Conservation (phyloP, 163 green algal genomes). For the Scenedesmus sp. region DNA sequence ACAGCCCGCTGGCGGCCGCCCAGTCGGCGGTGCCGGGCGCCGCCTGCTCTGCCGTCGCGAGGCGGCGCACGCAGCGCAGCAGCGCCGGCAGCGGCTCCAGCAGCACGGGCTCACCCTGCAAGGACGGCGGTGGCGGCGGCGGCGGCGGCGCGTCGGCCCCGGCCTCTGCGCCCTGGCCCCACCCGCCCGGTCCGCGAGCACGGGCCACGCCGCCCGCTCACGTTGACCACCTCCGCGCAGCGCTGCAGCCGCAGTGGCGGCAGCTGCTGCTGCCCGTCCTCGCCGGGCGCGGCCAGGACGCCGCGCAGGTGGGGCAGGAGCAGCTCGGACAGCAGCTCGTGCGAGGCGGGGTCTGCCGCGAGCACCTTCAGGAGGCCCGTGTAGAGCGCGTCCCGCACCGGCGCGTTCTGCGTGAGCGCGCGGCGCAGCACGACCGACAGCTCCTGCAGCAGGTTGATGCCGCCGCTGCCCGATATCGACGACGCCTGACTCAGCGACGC, state of each 20-base stretch:
- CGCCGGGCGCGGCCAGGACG: too few relatives aligned
- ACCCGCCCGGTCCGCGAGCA: too few relatives aligned
- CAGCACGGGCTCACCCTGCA: slow-evolving; percentile 36
- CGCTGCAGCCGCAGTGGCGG: slow-evolving; percentile 37
- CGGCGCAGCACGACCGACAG: slow-evolving; percentile 69
- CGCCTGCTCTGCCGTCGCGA: slow-evolving; percentile 2
- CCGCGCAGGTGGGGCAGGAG: slow-evolving; percentile 48
- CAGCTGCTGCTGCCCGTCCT: slow-evolving; percentile 19
- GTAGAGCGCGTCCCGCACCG: slow-evolving; percentile 67
- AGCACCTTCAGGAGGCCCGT: slow-evolving; percentile 45
- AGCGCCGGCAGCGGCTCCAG: slow-evolving; percentile 53
- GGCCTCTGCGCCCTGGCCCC: too few relatives aligned
- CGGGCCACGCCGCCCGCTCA: not conserved
- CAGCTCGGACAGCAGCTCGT: slow-evolving; percentile 54
- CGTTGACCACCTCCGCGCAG: slow-evolving; percentile 7
- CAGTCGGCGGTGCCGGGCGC: too few relatives aligned
- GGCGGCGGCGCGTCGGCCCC: too few relatives aligned
- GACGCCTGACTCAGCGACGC: slow-evolving; percentile 59
- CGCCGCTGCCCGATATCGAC: slow-evolving; percentile 47
- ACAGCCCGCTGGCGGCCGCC: not conserved
- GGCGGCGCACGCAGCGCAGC: slow-evolving; percentile 44
- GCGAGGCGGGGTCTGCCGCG: slow-evolving; percentile 24
- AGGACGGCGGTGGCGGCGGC: too few relatives aligned
- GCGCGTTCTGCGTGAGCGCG: slow-evolving; percentile 66
- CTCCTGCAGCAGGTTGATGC: slow-evolving; percentile 69